A percentile compares a stretch with the other conserved stretches of the same genome.
Conservation (phyloP, 177 flowering plant genomes). For the Vitis hybrid region DNA sequence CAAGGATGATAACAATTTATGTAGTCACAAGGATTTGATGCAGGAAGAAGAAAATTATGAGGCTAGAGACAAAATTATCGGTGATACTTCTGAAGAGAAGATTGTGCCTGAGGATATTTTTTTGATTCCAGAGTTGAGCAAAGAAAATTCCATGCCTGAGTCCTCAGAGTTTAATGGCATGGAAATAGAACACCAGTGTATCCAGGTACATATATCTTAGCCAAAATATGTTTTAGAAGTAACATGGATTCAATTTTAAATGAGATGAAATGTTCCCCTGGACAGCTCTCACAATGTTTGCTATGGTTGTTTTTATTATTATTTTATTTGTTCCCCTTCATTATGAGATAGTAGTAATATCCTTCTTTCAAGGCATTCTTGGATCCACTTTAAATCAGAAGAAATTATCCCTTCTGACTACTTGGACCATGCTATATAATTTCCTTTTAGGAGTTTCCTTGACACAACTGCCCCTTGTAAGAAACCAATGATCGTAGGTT, state of each 20-base stretch:
- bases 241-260: background rate
- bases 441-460: background rate
- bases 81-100: constrained; percentile 17
- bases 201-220: constrained; percentile 32
- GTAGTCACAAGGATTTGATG: constrained; percentile 15
- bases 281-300: background rate
- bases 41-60: constrained; percentile 15
- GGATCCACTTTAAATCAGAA: too few species aligned
- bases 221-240: background rate
- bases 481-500: background rate
- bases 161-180: constrained; percentile 15
- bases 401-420: too few species aligned
- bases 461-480: background rate
- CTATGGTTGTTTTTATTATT: background rate
- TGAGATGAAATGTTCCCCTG: background rate
- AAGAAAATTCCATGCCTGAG: constrained; percentile 4
- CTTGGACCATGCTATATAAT: background rate
- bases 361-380: too few species aligned
- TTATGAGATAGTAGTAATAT: too few species aligned
- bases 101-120: constrained; percentile 19
- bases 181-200: constrained; percentile 20
- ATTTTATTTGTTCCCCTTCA: background rate
- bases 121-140: constrained; percentile 8
- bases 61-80: constrained; percentile 4
- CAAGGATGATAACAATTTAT: constrained; percentile 10